Conservation (phyloP, 164 flowering plant genomes). For the Akebia trifoliata region DNA sequence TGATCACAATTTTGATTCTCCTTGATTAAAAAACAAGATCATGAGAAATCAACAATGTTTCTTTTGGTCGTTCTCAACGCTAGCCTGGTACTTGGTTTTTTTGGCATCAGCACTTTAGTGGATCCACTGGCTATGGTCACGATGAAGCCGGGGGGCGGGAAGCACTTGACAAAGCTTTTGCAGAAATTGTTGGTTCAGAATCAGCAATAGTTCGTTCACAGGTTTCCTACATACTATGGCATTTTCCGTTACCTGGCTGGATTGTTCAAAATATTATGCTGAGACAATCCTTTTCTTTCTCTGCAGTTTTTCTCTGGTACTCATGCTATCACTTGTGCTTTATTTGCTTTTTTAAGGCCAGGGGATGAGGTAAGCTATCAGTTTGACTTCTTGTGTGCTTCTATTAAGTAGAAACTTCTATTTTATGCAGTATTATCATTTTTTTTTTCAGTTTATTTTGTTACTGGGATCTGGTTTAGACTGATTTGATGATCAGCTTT, state of each 20-base stretch:
- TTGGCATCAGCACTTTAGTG: constrained; percentile 65
- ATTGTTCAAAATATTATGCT: not conserved
- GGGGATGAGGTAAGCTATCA: constrained; percentile 73
- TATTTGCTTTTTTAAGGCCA: constrained; percentile 78
- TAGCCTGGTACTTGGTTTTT: not conserved
- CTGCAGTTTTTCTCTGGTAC: constrained; percentile 91
- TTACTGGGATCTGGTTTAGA: constrained; percentile 12
- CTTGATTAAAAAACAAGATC: too few relatives aligned
- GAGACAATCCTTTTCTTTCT: not conserved
- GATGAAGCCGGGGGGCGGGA: constrained; percentile 95
- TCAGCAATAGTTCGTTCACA: constrained; percentile 84
- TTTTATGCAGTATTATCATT: too few relatives aligned
- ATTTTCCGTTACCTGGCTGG: not conserved
- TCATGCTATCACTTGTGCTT: constrained; percentile 92
- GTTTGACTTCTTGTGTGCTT: not conserved
- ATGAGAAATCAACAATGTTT: too few relatives aligned
- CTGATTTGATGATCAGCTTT: constrained; percentile 55
- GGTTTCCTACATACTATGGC: constrained; percentile 28
- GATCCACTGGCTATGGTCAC: constrained; percentile 92
- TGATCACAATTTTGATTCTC: too few relatives aligned
- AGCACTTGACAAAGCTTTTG: constrained; percentile 80
- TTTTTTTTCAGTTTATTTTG: constrained; percentile 3
- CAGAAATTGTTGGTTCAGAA: constrained; percentile 85
- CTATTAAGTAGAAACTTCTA: not conserved
- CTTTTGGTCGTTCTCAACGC: too few relatives aligned